Evolutionary conservation across 495 filamentous ascomycete genomes (phyloP).

Genomic region (Trichoderma virens): DNA sequence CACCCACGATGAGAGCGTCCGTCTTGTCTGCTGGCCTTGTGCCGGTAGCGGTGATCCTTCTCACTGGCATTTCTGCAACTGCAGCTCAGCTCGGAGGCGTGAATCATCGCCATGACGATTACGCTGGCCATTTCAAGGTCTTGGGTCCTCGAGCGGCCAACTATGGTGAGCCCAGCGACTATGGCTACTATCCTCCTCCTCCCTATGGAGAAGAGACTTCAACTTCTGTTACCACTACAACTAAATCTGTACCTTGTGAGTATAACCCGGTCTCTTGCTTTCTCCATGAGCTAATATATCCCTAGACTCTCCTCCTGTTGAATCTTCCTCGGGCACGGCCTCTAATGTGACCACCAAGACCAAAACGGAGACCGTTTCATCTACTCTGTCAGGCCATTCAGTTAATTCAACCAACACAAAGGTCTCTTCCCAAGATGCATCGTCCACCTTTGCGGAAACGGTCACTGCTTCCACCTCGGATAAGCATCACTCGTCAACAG

Average conservation of each 20-base stretch:
- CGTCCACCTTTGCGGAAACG: not conserved
- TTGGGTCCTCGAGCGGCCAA: not conserved
- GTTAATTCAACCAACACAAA: not conserved
- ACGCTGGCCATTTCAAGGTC: not conserved
- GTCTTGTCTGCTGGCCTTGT: constrained; percentile 26
- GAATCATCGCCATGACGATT: constrained; percentile 14
- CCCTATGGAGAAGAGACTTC: constrained; percentile 27
- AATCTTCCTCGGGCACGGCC: not conserved
- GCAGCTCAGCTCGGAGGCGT: constrained; percentile 13
- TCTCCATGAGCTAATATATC: not conserved
- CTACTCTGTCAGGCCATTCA: not conserved
- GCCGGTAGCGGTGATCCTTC: constrained; percentile 24
- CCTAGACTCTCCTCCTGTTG: not conserved
- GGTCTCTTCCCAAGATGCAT: not conserved
- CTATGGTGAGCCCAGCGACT: not conserved
- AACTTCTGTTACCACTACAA: not conserved
- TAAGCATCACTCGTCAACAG: not conserved
- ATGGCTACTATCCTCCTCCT: constrained; percentile 23
- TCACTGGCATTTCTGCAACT: constrained; percentile 17
- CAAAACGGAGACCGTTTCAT: not conserved
- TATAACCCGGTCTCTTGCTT: not conserved
- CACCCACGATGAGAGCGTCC: constrained; percentile 29
- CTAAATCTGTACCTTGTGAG: not conserved
- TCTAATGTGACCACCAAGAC: constrained; percentile 4
- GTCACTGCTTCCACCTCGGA: not conserved